These are phyloP conservation scores for Aspergillus fijiensis DNA, from an alignment of 2,329 filamentous ascomycete genomes.

Conservation along the genomic window DNA sequence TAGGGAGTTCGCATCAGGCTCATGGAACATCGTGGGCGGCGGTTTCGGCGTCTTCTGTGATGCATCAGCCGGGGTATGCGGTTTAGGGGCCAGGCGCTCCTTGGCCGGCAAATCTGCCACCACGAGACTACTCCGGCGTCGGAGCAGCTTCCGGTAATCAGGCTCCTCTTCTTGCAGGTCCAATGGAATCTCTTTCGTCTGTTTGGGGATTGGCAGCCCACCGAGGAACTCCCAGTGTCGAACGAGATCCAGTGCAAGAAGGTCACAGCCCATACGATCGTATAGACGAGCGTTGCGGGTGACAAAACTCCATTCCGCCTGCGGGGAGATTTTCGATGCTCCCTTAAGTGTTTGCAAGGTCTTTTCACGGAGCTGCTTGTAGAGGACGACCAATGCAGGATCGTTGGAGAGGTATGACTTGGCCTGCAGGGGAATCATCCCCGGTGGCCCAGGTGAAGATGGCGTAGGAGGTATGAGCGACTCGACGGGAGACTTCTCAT, in stretches of 20 bases:
- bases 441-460: conserved; percentile 62
- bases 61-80: conserved; percentile 28
- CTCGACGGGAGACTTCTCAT: conserved; percentile 68
- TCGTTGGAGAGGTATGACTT: conserved; percentile 87
- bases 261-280: conserved; percentile 88
- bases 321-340: conserved; percentile 75
- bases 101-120: conserved; percentile 64
- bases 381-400: conserved; percentile 82
- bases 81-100: conserved; percentile 46
- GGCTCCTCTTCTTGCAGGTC: conserved; percentile 36
- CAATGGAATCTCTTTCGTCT: conserved; percentile 40
- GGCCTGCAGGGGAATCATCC: conserved; percentile 59
- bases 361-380: conserved; percentile 78
- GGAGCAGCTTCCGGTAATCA: conserved; percentile 67
- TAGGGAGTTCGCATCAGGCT: conserved; percentile 85
- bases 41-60: conserved; percentile 24
- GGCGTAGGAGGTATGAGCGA: conserved; percentile 56
- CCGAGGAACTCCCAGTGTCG: conserved; percentile 52
- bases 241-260: conserved; percentile 78
- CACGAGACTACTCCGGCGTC: conserved; percentile 72
- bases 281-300: conserved; percentile 81
- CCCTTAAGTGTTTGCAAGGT: conserved; percentile 80
- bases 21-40: conserved; percentile 77
- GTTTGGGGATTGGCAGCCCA: conserved; percentile 19
- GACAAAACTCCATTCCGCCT: conserved; percentile 84